A percentile compares a stretch with the other conserved stretches of the same genome.
Conservation (phyloP, 768 basidiomycete species). For the Terana coerulea region DNA sequence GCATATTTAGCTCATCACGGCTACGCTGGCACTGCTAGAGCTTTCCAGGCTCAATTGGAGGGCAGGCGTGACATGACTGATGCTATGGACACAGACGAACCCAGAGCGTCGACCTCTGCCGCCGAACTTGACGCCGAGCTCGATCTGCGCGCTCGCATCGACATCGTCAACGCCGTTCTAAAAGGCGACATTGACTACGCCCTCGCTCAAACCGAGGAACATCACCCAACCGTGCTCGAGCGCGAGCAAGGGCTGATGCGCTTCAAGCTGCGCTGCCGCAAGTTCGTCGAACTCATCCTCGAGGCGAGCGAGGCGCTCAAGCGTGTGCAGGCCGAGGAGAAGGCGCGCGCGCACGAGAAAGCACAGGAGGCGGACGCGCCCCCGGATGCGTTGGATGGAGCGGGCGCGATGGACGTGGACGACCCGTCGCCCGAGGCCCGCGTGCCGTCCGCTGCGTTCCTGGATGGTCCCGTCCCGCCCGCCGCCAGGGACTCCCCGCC, state of each 20-base stretch:
- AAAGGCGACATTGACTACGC: conserved; percentile 71
- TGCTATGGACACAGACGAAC: conserved; percentile 1
- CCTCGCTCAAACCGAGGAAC: conserved; percentile 46
- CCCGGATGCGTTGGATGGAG: conserved; percentile 37
- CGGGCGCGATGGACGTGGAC: conserved; percentile 58
- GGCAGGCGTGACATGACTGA: conserved; percentile 11
- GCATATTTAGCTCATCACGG: conserved; percentile 85
- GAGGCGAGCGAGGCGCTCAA: conserved; percentile 69
- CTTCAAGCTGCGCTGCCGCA: conserved; percentile 82
- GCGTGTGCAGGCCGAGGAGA: conserved; percentile 44
- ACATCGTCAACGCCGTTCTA: conserved; percentile 64
- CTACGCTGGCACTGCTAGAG: conserved; percentile 65
- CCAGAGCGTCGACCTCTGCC: conserved; percentile 16
- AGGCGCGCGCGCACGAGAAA: conserved; percentile 23
- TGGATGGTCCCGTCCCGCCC: conserved; percentile 21
- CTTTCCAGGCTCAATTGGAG: conserved; percentile 55
- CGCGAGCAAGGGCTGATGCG: conserved; percentile 65
- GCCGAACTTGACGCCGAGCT: conserved; percentile 31
- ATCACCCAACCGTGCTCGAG: conserved; percentile 63
- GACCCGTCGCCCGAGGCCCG: conserved; percentile 33
- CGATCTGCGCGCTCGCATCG: conserved; percentile 66
- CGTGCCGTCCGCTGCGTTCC: conserved; percentile 10
- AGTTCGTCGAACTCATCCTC: conserved; percentile 80
- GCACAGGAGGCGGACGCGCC: conserved; percentile 18
- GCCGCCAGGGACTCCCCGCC: conserved; percentile 14